Base-by-base conservation (phyloP, 305 asterid genomes). In the Petunia hybrid region DNA sequence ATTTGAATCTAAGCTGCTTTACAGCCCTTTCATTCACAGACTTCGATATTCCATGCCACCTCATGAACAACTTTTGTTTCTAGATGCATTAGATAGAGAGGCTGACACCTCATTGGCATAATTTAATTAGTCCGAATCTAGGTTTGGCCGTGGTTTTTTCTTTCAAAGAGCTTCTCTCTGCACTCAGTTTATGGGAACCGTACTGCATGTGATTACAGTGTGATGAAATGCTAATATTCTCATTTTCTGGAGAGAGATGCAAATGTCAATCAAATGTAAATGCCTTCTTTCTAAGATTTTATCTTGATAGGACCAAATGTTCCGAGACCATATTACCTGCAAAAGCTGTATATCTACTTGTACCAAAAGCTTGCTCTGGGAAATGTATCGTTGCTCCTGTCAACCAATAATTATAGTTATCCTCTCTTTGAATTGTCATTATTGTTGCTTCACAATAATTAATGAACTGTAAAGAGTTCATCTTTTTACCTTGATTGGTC, bases 41-140 rank as follows among this genome's bases (percentile, higher is more conserved):
- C 48, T 71, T 71, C 48, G 77, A 35, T 71, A 48, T 46, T 48
- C 61, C 10, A 71, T 35, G 77, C 77, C 31, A 61, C 45, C 16
- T 12, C 46, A 35, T 71, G 43, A 71, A 48, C 35, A 71, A 48
- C 31, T 48, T 71, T 31, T 71, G 61, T 71, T 71, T 71, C 77
- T 46, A 71, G 45, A 12, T 46, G 61, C 57, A 71, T 48, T 57
- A 71, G 77, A 48, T 71, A 31, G 77, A 70, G 77, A 71, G 31
- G 35, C 43, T 1, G 4, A 10, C 42, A 31, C 12, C 40, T 48
- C 12, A 10, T 48, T 71, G 6, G 43, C 43, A 3, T 31, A 71
- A 12, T 31, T 22, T 35, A 71, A 71, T 46, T 5, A 46, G 62
- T 46, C 77, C 6, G 77, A 71, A 5, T 71, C 10, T 38, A 31